Evolutionary conservation across 371 early-diverging fungal species (phyloP).

Genomic region (Amoeboradix gromovi): DNA sequence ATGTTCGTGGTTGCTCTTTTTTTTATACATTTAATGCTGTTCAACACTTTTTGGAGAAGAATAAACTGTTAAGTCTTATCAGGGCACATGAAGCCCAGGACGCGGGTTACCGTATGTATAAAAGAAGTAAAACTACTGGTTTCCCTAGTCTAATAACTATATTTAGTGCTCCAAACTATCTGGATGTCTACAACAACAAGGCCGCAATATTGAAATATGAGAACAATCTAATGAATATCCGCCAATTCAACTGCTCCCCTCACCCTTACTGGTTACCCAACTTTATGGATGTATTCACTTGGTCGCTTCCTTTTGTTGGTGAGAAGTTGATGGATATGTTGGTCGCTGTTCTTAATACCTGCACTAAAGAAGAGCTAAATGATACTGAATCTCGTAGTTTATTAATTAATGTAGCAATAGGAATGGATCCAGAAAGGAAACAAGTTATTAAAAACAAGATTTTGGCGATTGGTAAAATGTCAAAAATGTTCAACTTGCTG

Average conservation of each 20-base stretch:
- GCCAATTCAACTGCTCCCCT: conserved; percentile 42
- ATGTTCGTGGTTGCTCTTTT: conserved; percentile 76
- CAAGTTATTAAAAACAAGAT: conserved; percentile 57
- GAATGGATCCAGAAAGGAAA: conserved; percentile 29
- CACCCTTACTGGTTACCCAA: conserved; percentile 91
- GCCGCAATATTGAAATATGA: conserved; percentile 86
- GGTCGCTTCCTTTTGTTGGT: conserved; percentile 91
- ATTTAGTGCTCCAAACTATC: conserved; percentile 86
- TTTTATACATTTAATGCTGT: conserved; percentile 60
- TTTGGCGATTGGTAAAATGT: conserved; percentile 60
- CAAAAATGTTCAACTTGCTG: conserved; percentile 53
- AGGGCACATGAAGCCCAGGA: conserved; percentile 95
- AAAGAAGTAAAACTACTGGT: conserved; percentile 59
- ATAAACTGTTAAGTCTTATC: conserved; percentile 66
- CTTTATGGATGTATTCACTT: conserved; percentile 87
- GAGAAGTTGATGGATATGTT: conserved; percentile 91
- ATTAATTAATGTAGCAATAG: conserved; percentile 7
- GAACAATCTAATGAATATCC: conserved; percentile 82
- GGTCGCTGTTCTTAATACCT: conserved; percentile 59
- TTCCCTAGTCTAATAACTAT: conserved; percentile 89
- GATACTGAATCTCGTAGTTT: conserved; percentile 6
- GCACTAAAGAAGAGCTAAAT: conserved; percentile 34
- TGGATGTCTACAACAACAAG: conserved; percentile 91
- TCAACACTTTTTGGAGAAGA: conserved; percentile 65
- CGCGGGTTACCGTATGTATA: conserved; percentile 73